Conservation (phyloP, 495 filamentous ascomycete species). For the Thermochaetoides thermophila region DNA sequence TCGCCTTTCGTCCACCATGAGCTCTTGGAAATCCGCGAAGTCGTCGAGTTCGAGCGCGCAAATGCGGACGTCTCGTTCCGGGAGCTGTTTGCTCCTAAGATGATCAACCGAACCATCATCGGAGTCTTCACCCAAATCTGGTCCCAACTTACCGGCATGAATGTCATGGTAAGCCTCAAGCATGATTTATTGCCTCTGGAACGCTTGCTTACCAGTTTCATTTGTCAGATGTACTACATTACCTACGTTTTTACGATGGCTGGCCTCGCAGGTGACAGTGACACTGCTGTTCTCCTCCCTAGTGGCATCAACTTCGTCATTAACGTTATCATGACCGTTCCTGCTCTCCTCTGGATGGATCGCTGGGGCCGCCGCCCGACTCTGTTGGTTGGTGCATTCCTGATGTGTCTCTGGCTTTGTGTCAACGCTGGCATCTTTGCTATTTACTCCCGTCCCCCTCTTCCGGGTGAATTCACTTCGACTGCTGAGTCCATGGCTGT, state of each 20-base stretch:
- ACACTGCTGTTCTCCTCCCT: too few species aligned
- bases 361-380: conserved; percentile 51
- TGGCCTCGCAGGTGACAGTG: conserved; percentile 45
- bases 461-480: too few species aligned
- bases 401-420: conserved; percentile 57
- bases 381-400: conserved; percentile 52
- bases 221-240: conserved; percentile 62
- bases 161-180: too few species aligned
- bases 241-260: conserved; percentile 63
- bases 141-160: conserved; percentile 54
- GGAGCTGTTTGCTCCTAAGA: conserved; percentile 44
- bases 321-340: conserved; percentile 54
- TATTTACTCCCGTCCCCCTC: too few species aligned
- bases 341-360: background rate
- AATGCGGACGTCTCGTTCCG: conserved; percentile 40
- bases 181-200: too few species aligned
- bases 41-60: conserved; percentile 43
- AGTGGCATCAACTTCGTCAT: conserved; percentile 63
- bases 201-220: too few species aligned
- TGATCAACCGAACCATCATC: conserved; percentile 60
- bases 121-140: conserved; percentile 49
- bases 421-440: conserved; percentile 45
- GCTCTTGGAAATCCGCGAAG: conserved; percentile 53
- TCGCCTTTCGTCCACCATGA: conserved; percentile 58
- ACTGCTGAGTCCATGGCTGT: too few species aligned